These are phyloP conservation scores for Nigrospora oryzae DNA, from an alignment of 2,329 filamentous ascomycete genomes.

Conservation along the genomic window DNA sequence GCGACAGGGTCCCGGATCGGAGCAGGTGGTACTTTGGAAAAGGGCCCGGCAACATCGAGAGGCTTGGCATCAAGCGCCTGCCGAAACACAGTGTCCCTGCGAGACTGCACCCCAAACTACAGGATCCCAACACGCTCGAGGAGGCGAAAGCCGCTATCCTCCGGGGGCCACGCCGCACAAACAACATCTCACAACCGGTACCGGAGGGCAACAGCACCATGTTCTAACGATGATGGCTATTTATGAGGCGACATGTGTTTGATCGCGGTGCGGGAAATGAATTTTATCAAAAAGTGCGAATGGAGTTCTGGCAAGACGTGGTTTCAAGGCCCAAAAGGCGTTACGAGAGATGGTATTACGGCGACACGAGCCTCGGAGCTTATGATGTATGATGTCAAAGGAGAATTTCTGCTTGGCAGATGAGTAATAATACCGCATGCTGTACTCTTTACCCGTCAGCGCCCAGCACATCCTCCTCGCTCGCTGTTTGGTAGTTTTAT, in stretches of 20 bases:
- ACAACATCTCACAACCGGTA: slow-evolving; percentile 5
- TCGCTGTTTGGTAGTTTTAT: no score
- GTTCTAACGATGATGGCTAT: background rate
- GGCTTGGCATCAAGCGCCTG: slow-evolving; percentile 19
- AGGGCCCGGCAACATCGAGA: slow-evolving; percentile 20
- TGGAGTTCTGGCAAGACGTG: no score
- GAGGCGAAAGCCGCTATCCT: background rate
- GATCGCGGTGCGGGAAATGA: no score
- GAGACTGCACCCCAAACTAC: slow-evolving; percentile 1
- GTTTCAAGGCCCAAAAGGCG: no score
- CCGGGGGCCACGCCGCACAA: background rate
- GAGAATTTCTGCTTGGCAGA: no score
- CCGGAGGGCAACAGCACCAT: slow-evolving; percentile 5
- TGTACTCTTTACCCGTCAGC: no score
- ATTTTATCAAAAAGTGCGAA: no score
- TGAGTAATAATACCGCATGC: no score
- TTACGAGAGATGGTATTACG: no score
- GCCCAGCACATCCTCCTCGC: no score
- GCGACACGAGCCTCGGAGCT: no score
- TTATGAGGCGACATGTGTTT: background rate
- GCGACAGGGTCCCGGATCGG: slow-evolving; percentile 33
- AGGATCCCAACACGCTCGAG: background rate
- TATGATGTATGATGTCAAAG: no score
- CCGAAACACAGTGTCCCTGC: slow-evolving; percentile 14
- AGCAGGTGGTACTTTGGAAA: slow-evolving; percentile 44